Evolutionary conservation across 495 filamentous ascomycete genomes (phyloP), one percentile per base, ranked within the genome.

Genomic region (Cairneyella variabilis): DNA sequence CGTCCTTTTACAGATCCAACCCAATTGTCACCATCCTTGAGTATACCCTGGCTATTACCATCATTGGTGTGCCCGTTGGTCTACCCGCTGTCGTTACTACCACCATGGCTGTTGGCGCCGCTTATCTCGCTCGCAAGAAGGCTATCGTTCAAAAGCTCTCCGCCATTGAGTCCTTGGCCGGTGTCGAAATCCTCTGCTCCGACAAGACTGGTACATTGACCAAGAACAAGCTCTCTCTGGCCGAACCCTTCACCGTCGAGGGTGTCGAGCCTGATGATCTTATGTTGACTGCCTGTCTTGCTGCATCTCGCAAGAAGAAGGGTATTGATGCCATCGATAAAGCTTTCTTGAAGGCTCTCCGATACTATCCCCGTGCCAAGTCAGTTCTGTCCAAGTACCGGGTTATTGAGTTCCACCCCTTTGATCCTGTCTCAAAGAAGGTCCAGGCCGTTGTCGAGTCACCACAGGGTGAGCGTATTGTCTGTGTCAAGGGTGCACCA

Each of bases 111-210:
- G 91, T 96, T 64, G 91, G 91, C 73, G 91, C 91, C 64, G 89
- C 89, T 42, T 95, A 95, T 69, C 79, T 96, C 55, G 91, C 91
- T 52, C 91, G 89, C 74, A 93, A 95, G 76, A 90, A 95, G 73
- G 91, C 91, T 25, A 96, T 96, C 64, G 91, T 96, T 63, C 91
- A 96, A 76, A 96, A 95, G 76, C 82, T 96, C 47, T 91, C 88
- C 39, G 91, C 91, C 48, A 96, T 96, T 56, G 91, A 96, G 73
- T 96, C 91, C 20, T 75, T 96, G 50, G 91, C 91, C 63, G 91
- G 89, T 77, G 91, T 95, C 51, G 90, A 96, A 74, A 95, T 96
- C 68, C 83, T 96, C 57, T 97, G 91, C 79, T 97, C 91, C 38
- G 91, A 97, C 75, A 97, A 97, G 79, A 95, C 90, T 46, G 89